Evolutionary conservation across 306 rosid genomes (phyloP).

Genomic region (Alnus glutinosa): DNA sequence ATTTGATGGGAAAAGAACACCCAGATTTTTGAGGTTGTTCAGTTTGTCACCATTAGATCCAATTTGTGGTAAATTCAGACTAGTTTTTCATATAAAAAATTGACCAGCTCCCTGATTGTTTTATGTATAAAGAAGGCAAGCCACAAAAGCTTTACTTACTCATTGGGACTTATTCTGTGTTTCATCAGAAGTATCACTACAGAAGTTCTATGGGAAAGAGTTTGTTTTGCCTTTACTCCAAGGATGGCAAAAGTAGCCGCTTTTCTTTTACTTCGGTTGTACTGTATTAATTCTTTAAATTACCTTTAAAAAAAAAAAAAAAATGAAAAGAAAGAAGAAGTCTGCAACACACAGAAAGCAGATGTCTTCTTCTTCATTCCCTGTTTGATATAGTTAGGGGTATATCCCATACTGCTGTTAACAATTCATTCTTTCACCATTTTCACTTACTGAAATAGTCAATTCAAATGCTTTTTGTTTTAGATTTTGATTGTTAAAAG

Average conservation of each 20-base stretch:
- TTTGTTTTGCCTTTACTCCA: neutral
- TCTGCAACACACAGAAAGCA: neutral
- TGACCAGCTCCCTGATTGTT: neutral
- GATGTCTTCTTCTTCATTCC: neutral
- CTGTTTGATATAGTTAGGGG: constrained; percentile 19
- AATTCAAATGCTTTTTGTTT: constrained; percentile 15
- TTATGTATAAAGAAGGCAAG: neutral
- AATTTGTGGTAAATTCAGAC: neutral
- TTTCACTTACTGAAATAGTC: constrained; percentile 10
- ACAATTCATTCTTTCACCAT: constrained; percentile 5
- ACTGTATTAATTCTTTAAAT: neutral
- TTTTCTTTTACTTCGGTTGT: neutral
- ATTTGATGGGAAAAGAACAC: neutral
- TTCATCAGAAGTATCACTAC: neutral
- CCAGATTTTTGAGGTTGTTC: neutral
- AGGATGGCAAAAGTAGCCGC: neutral
- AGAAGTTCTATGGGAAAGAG: neutral
- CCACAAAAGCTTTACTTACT: neutral
- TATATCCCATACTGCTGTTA: constrained; percentile 9
- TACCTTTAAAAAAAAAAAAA: neutral
- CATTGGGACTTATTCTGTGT: neutral
- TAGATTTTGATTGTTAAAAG: neutral
- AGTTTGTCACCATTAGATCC: neutral
- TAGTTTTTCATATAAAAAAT: neutral
- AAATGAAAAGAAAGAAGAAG: too few relatives aligned